Percentiles rank a stretch among this genome's conserved stretches.
These are phyloP conservation scores for Psidium friedrichsthalianum DNA, from an alignment of 345 rosid genomes.

Conservation along the genomic window DNA sequence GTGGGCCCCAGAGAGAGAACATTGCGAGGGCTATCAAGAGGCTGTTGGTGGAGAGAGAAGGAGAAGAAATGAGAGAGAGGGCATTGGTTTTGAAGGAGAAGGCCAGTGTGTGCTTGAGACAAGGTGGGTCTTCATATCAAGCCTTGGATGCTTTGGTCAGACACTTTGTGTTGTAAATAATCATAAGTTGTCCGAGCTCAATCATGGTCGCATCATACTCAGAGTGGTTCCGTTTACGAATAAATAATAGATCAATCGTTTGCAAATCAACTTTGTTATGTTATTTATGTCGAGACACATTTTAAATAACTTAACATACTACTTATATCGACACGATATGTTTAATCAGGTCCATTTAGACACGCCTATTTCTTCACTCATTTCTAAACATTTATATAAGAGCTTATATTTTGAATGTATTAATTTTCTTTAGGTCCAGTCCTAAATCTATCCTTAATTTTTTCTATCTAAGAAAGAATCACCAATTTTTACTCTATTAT, in stretches of 20 bases:
- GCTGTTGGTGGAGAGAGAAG: conserved; percentile 19
- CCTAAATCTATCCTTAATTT: too few relatives aligned
- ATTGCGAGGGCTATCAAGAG: conserved; percentile 25
- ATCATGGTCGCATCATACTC: background rate
- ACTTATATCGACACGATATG: background rate
- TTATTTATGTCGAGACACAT: background rate
- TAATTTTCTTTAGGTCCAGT: background rate
- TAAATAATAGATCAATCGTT: background rate
- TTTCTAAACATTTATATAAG: background rate
- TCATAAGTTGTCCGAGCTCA: background rate
- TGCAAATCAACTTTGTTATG: background rate
- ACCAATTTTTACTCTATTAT: too few relatives aligned
- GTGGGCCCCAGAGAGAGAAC: conserved; percentile 16
- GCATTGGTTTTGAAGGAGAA: conserved; percentile 20
- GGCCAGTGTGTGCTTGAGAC: conserved; percentile 12
- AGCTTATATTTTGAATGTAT: background rate
- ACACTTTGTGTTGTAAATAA: background rate
- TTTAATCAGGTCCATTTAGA: background rate
- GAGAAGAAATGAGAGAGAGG: conserved; percentile 27
- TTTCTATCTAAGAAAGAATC: too few relatives aligned
- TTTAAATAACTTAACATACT: background rate
- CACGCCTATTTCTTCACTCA: background rate
- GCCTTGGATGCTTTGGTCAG: conserved; percentile 23
- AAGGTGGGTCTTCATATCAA: conserved; percentile 31
- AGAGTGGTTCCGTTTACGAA: background rate